A percentile compares a stretch with the other conserved stretches of the same genome.
Conservation (phyloP, 2,329 filamentous ascomycete species). For the Pyrenophora graminea region DNA sequence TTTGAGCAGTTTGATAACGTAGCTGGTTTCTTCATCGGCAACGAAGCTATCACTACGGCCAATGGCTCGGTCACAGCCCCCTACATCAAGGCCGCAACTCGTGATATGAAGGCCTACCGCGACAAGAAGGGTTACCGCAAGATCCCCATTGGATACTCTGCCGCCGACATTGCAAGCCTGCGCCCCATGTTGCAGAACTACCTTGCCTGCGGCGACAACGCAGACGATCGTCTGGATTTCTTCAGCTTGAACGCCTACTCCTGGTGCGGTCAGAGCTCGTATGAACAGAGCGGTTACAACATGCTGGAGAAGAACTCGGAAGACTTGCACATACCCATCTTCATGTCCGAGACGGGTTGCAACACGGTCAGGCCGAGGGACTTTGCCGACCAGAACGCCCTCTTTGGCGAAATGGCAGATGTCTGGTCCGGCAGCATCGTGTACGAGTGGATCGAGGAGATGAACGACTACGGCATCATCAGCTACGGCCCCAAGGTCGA, state of each 20-base stretch:
- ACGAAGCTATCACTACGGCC: conserved; percentile 70
- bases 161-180: conserved; percentile 76
- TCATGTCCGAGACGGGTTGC: conserved; percentile 82
- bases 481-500: conserved; percentile 69
- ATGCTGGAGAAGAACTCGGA: conserved; percentile 68
- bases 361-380: conserved; percentile 65
- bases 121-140: conserved; percentile 75
- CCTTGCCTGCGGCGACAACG: conserved; percentile 74
- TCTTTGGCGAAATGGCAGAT: conserved; percentile 77
- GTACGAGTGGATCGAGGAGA: conserved; percentile 88
- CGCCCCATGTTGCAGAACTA: conserved; percentile 72
- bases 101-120: conserved; percentile 82
- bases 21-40: conserved; percentile 78
- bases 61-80: conserved; percentile 69
- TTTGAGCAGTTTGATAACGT: conserved; percentile 80
- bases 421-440: conserved; percentile 78
- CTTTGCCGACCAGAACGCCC: conserved; percentile 74
- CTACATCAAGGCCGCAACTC: conserved; percentile 79
- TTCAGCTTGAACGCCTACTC: conserved; percentile 86
- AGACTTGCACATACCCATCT: conserved; percentile 67
- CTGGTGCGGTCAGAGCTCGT: conserved; percentile 55
- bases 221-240: conserved; percentile 73
- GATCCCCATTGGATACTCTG: conserved; percentile 85
- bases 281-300: conserved; percentile 69
- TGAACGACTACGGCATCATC: conserved; percentile 80